phyloP scores from a whole-genome alignment of 2,329 filamentous ascomycete genomes.

The Colletotrichum sp. region DNA sequence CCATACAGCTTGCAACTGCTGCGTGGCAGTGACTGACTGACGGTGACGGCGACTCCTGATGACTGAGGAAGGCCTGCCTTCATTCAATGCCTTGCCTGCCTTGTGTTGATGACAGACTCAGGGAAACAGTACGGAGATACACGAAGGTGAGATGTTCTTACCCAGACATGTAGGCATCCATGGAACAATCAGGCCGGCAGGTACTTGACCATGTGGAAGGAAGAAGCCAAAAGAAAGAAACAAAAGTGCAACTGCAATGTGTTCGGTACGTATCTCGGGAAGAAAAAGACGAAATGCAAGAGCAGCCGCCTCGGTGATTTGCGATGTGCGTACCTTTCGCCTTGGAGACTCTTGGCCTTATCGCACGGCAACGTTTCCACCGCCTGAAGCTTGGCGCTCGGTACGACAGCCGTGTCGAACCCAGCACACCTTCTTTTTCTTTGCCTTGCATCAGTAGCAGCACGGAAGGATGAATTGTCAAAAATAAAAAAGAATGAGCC shows the following conservation, averaged over 20 bases:
- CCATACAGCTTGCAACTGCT: not conserved
- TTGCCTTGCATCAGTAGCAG: not conserved
- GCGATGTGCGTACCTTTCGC: not conserved
- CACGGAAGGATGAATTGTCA: not conserved
- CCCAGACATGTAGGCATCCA: too few species aligned
- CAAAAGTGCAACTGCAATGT: not conserved
- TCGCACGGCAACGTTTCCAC: conserved; percentile 8
- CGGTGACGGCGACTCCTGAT: not conserved
- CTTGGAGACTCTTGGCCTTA: not conserved
- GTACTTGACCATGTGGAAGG: not conserved
- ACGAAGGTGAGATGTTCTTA: not conserved
- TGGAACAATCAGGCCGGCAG: not conserved
- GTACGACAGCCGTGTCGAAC: not conserved
- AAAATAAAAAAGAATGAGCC: not conserved
- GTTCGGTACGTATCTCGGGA: not conserved
- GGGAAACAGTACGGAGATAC: not conserved
- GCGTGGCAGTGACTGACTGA: not conserved
- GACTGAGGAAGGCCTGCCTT: not conserved
- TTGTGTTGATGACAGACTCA: not conserved
- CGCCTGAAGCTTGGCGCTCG: conserved; percentile 2
- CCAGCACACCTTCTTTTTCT: not conserved
- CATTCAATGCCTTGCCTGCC: not conserved
- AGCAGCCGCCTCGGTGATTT: not conserved
- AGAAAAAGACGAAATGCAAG: not conserved
- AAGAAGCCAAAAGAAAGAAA: not conserved